A percentile compares a stretch with the other conserved stretches of the same genome.
Evolutionary conservation across 345 rosid genomes (phyloP).

Genomic region (Gossypium ekmanianum): DNA sequence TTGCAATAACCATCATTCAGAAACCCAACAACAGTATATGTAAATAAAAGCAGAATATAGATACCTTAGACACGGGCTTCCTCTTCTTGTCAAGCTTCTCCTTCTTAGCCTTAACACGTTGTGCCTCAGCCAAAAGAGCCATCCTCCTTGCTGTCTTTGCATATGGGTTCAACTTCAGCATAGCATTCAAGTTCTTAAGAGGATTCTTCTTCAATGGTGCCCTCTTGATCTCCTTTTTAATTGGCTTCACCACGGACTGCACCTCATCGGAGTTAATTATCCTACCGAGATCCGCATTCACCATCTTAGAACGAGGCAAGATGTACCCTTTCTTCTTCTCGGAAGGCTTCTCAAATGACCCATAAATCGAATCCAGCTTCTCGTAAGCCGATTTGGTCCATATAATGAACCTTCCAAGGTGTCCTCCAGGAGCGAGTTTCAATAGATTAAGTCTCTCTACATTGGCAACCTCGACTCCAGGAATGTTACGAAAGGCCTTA

Average conservation of each 20-base stretch:
- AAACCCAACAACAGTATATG: too few relatives aligned
- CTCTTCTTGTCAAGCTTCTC: constrained; percentile 96
- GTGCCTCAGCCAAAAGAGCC: constrained; percentile 91
- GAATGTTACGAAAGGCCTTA: constrained; percentile 84
- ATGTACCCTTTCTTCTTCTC: constrained; percentile 93
- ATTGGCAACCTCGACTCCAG: constrained; percentile 87
- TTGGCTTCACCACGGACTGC: constrained; percentile 81
- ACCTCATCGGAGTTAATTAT: constrained; percentile 95
- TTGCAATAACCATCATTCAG: too few relatives aligned
- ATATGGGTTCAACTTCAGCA: constrained; percentile 86
- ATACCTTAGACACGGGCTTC: constrained; percentile 66
- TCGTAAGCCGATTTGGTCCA: constrained; percentile 95
- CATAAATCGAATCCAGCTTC: constrained; percentile 84
- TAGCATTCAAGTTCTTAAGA: constrained; percentile 68
- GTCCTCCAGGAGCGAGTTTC: constrained; percentile 97
- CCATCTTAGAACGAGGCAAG: constrained; percentile 88
- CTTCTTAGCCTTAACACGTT: constrained; percentile 91
- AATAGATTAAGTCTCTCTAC: constrained; percentile 75
- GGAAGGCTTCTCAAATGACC: constrained; percentile 68
- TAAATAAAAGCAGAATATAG: not conserved
- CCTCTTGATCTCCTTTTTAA: constrained; percentile 62
- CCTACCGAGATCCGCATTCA: constrained; percentile 84
- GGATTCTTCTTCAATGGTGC: constrained; percentile 92
- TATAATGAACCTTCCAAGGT: constrained; percentile 85
- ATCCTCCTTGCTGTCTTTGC: constrained; percentile 95